Evolutionary conservation across 2,329 filamentous ascomycete species (phyloP).

Genomic region (Lizonia empirigonia): DNA sequence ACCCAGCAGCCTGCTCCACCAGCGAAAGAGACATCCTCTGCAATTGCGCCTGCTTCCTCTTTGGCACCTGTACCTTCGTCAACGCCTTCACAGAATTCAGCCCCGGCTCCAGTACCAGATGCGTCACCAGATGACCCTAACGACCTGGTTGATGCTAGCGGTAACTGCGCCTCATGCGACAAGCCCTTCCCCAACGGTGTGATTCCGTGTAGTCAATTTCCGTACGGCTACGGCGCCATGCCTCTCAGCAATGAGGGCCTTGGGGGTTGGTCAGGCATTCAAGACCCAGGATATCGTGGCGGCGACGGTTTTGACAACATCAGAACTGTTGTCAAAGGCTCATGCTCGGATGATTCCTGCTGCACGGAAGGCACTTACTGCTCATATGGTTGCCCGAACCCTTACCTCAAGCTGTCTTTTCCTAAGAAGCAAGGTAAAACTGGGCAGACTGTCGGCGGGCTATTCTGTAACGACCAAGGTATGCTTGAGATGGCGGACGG

Average conservation of each 20-base stretch:
- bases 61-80: slow-evolving; percentile 22
- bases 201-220: slow-evolving; percentile 74
- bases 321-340: slow-evolving; percentile 67
- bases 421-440: slow-evolving; percentile 76
- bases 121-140: slow-evolving; percentile 21
- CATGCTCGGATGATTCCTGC: slow-evolving; percentile 59
- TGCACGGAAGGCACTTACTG: slow-evolving; percentile 73
- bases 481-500: slow-evolving; percentile 70
- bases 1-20: background rate
- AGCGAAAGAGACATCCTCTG: slow-evolving; percentile 9
- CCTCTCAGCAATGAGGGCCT: slow-evolving; percentile 70
- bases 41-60: slow-evolving; percentile 35
- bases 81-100: slow-evolving; percentile 15
- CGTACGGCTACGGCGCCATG: slow-evolving; percentile 79
- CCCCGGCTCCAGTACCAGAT: slow-evolving; percentile 12
- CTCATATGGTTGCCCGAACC: slow-evolving; percentile 90
- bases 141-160: slow-evolving; percentile 29
- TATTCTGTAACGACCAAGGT: slow-evolving; percentile 80
- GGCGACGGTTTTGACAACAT: slow-evolving; percentile 59
- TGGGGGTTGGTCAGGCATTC: slow-evolving; percentile 80
- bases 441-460: slow-evolving; percentile 84
- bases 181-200: slow-evolving; percentile 76
- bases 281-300: slow-evolving; percentile 55
- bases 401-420: slow-evolving; percentile 94
- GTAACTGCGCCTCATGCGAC: slow-evolving; percentile 59